These are phyloP conservation scores for Dactylellina parvicollis DNA, from an alignment of 2,329 filamentous ascomycete genomes.

Conservation along the genomic window DNA sequence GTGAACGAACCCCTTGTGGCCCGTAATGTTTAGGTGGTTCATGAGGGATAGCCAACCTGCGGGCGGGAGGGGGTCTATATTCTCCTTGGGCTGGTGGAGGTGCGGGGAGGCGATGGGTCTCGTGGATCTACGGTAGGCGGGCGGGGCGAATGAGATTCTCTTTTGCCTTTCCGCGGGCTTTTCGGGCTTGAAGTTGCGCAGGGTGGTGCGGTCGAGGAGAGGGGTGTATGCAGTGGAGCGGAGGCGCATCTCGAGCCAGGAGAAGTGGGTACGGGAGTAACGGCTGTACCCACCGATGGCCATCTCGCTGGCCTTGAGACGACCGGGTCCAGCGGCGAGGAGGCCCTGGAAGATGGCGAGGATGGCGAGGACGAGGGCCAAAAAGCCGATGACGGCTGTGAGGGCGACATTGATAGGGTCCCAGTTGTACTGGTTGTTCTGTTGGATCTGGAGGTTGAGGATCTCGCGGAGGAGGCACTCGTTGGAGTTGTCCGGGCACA, in stretches of 20 bases:
- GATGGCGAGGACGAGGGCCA: constrained; percentile 15
- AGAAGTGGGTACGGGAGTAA: constrained; percentile 14
- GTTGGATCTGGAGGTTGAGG: constrained; percentile 4
- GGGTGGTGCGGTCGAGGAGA: not conserved
- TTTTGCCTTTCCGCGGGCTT: not conserved
- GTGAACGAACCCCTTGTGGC: not conserved
- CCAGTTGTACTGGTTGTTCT: constrained; percentile 4
- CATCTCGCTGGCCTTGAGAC: constrained; percentile 18
- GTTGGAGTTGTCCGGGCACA: constrained; percentile 17
- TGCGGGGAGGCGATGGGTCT: not conserved
- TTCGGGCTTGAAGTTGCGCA: not conserved
- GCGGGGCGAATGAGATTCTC: not conserved
- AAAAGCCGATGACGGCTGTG: constrained; percentile 14
- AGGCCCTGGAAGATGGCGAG: constrained; percentile 10
- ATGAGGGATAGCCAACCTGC: constrained; percentile 14
- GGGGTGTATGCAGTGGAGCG: constrained; percentile 20
- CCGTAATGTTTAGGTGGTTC: not conserved
- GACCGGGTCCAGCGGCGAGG: constrained; percentile 13
- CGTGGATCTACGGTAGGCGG: not conserved
- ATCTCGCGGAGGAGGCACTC: constrained; percentile 14
- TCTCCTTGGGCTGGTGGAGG: not conserved
- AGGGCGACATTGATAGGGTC: constrained; percentile 24
- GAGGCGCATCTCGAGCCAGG: constrained; percentile 20
- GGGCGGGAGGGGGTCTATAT: constrained; percentile 5
- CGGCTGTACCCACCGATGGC: constrained; percentile 26